A percentile compares a stretch with the other conserved stretches of the same genome.
Evolutionary conservation across 2,329 filamentous ascomycete species (phyloP).

Genomic region (Diplodia sapinea): DNA sequence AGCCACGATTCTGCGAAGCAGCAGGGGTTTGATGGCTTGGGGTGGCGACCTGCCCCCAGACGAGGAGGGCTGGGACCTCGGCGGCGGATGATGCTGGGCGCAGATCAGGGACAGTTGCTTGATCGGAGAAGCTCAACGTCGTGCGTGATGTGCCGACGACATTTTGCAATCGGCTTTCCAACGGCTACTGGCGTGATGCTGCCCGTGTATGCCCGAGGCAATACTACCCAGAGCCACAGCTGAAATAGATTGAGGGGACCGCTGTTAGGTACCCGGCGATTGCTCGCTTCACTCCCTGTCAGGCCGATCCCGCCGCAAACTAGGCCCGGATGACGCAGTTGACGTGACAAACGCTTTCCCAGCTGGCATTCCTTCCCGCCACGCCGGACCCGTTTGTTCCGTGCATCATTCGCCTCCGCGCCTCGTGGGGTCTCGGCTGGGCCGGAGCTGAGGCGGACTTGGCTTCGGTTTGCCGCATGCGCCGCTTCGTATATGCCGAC

Average conservation of each 20-base stretch:
- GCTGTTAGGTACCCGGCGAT: not conserved
- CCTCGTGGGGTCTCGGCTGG: no score
- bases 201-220: not conserved
- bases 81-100: constrained; percentile 2
- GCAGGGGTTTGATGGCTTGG: not conserved
- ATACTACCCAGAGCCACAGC: not conserved
- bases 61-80: not conserved
- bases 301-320: not conserved
- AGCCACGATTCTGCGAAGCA: constrained; percentile 11
- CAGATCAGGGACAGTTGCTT: constrained; percentile 1
- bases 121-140: not conserved
- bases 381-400: not conserved
- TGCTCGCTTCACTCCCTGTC: not conserved
- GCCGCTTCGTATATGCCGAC: constrained; percentile 29
- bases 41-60: not conserved
- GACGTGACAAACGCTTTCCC: constrained; percentile 1
- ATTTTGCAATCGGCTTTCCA: not conserved
- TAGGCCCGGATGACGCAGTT: not conserved
- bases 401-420: not conserved
- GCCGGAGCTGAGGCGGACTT: constrained; percentile 8
- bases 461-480: not conserved
- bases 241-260: not conserved
- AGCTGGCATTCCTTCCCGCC: constrained; percentile 8
- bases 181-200: not conserved
- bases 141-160: not conserved